Percentiles rank a stretch among this genome's conserved stretches.
These are phyloP conservation scores for Solanum chiquidenum DNA, from an alignment of 257 asterid species.

Conservation along the genomic window DNA sequence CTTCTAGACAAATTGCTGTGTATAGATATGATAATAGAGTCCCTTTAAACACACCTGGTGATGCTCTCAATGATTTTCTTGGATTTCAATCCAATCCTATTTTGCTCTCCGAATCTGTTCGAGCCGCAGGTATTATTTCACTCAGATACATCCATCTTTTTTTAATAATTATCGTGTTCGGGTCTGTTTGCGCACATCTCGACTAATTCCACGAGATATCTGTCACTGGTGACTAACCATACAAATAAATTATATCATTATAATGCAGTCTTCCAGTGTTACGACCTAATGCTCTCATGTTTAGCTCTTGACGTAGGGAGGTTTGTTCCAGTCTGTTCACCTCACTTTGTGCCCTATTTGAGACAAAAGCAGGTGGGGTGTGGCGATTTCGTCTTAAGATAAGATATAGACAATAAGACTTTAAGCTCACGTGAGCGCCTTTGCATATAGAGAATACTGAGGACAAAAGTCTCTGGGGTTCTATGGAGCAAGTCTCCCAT, in stretches of 20 bases:
- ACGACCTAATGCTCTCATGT: too few species aligned
- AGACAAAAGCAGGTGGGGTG: background rate
- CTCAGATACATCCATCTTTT: background rate
- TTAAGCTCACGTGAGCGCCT: background rate
- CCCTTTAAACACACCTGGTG: conserved; percentile 39
- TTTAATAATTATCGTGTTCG: too few species aligned
- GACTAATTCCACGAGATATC: too few species aligned
- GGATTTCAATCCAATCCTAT: conserved; percentile 71
- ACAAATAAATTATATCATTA: too few species aligned
- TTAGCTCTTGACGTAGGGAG: too few species aligned
- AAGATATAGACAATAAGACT: background rate
- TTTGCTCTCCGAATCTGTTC: conserved; percentile 29
- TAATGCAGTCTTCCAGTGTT: too few species aligned
- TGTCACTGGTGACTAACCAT: too few species aligned
- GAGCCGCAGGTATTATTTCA: conserved; percentile 43
- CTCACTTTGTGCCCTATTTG: too few species aligned
- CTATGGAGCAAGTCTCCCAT: background rate
- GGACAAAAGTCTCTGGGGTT: too few species aligned
- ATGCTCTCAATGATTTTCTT: conserved; percentile 64
- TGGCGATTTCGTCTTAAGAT: too few species aligned
- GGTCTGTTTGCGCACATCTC: too few species aligned
- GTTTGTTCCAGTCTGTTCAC: too few species aligned
- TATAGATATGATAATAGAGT: conserved; percentile 62
- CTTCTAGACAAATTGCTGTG: conserved; percentile 61
- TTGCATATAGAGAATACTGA: background rate